Percentiles rank a stretch among this genome's conserved stretches.
Conservation (phyloP, 2,329 filamentous ascomycete genomes). For the Chaetomium olivaceum region DNA sequence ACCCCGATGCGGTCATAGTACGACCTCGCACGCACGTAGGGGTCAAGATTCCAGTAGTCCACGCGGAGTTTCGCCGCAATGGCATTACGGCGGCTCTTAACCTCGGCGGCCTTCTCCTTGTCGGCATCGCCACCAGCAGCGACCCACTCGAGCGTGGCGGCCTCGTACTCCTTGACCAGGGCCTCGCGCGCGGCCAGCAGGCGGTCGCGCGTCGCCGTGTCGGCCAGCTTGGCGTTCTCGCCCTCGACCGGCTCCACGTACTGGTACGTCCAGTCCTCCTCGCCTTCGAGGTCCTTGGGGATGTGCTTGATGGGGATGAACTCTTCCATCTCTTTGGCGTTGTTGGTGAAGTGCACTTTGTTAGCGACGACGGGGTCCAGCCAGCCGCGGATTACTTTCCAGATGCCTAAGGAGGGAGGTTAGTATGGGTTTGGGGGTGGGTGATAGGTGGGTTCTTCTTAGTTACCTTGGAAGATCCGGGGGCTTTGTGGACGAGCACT, state of each 20-base stretch:
- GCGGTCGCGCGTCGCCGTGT: conserved; percentile 60
- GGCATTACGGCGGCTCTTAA: conserved; percentile 59
- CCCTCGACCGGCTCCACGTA: conserved; percentile 74
- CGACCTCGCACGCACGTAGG: conserved; percentile 79
- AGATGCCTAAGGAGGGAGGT: conserved; percentile 65
- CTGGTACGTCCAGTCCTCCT: conserved; percentile 79
- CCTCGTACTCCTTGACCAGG: conserved; percentile 73
- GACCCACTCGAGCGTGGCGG: conserved; percentile 75
- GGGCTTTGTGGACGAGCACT: conserved; percentile 91
- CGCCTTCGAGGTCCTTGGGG: conserved; percentile 79
- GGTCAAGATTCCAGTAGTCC: conserved; percentile 89
- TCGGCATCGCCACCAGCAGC: conserved; percentile 47
- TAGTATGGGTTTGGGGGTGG: conserved; percentile 6
- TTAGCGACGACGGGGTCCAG: conserved; percentile 92
- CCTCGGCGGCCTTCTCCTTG: conserved; percentile 47
- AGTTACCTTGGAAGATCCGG: conserved; percentile 85
- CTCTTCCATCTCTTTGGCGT: conserved; percentile 71
- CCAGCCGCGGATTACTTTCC: conserved; percentile 95
- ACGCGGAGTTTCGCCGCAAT: conserved; percentile 64
- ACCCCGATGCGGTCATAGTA: conserved; percentile 81
- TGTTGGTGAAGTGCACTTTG: conserved; percentile 93
- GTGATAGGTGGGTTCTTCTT: background rate
- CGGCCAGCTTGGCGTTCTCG: conserved; percentile 77
- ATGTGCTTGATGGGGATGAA: conserved; percentile 74
- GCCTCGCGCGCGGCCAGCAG: conserved; percentile 64